phyloP scores from a whole-genome alignment of 257 asterid genomes.

The Scutellaria minor region DNA sequence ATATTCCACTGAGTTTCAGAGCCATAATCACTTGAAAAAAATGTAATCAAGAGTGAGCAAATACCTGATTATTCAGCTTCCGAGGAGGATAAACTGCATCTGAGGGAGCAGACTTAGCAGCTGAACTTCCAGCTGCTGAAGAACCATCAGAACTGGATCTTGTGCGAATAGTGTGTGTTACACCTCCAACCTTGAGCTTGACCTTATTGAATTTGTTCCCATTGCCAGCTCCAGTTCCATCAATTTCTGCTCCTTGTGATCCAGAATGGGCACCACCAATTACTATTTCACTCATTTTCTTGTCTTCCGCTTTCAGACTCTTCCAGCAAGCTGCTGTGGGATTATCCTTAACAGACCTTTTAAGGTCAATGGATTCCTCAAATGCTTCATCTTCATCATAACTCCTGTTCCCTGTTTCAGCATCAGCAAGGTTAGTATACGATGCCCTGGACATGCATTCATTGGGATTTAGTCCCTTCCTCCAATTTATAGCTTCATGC shows the following conservation, averaged over 20 bases:
- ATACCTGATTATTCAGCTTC: conserved; percentile 51
- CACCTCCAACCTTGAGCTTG: conserved; percentile 87
- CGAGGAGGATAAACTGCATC: conserved; percentile 38
- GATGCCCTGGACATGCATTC: conserved; percentile 42
- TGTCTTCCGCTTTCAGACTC: conserved; percentile 34
- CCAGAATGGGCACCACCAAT: conserved; percentile 36
- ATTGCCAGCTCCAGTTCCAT: conserved; percentile 44
- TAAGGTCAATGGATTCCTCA: conserved; percentile 39
- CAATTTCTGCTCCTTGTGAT: conserved; percentile 40
- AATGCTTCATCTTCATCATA: conserved; percentile 40
- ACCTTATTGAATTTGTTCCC: conserved; percentile 61
- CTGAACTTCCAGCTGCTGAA: conserved; percentile 55
- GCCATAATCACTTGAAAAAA: conserved; percentile 2
- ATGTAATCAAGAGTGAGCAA: background rate
- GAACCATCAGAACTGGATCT: conserved; percentile 53
- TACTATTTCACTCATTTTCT: conserved; percentile 31
- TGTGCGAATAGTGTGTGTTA: conserved; percentile 66
- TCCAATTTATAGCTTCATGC: conserved; percentile 22
- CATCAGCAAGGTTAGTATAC: conserved; percentile 41
- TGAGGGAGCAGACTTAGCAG: conserved; percentile 46
- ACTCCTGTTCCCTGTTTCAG: conserved; percentile 42
- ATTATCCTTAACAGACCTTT: conserved; percentile 32
- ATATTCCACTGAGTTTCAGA: conserved; percentile 6
- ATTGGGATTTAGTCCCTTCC: conserved; percentile 33
- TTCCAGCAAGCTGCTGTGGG: conserved; percentile 36